Base-by-base conservation (phyloP, 2,329 filamentous ascomycete species). In the Aspergillus sp. region DNA sequence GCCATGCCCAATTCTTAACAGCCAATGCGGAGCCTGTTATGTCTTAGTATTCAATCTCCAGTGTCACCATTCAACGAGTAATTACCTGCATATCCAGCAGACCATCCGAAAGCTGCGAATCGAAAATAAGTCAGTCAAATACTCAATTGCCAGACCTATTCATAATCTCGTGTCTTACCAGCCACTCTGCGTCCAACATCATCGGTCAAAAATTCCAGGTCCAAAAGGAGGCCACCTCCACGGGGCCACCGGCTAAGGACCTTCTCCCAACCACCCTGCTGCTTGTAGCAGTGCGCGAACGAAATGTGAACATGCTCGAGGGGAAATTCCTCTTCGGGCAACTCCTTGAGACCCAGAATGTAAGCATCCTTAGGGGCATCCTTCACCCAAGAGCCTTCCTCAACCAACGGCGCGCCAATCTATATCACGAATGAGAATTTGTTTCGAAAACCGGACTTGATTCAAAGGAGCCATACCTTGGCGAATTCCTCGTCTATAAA, bases 151-250 rank as follows among this genome's bases (percentile, higher is more conserved):
- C 30, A 9, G 4, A n/a, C 11, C 31, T 10, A 28, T 26, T 26
- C 36, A 32, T 9, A 27, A 12, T 12, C 4, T 19, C 4, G 19
- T 19, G 19, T 19, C 60, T 50, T 47, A 65, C 62, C 65, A 51
- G 67, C 68, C 45, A 70, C 67, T 48, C 68, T 61, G 79, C 86
- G 75, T 32, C 86, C 86, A 28, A 72, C 76, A 51, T 83, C 79
- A 54, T 94, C 85, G 33, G 81, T 79, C 32, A 96, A 75, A 65
- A 95, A 96, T 64, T 95, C 90, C 32, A 96, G 78, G 59, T 96
- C 90, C 46, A 90, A 80, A 10, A 96, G 79, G 0, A 80, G 84
- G 54, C 88, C 88, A 43, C 82, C 81, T 45, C 88, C 89, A 26
- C 81, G 78, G 27, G 86, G 78, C 66, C 90, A 96, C 44, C 90